These are phyloP conservation scores for Pleurotus cornucopiae DNA, from an alignment of 768 basidiomycete genomes.

Conservation along the genomic window DNA sequence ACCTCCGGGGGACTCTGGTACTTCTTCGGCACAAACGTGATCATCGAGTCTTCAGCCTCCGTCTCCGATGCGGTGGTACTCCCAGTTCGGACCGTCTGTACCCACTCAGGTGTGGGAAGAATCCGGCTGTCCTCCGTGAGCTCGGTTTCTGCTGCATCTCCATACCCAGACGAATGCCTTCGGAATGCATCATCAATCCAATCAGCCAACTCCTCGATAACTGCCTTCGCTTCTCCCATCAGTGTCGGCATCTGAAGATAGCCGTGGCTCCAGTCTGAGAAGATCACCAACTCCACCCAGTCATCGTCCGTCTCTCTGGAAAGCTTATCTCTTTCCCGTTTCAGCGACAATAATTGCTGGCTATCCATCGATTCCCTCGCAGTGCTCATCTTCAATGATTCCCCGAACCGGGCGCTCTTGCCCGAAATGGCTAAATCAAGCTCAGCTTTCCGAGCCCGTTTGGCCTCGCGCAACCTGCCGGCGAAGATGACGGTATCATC, in stretches of 20 bases:
- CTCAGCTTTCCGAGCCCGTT: constrained; percentile 74
- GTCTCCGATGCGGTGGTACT: constrained; percentile 43
- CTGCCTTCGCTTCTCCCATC: constrained; percentile 75
- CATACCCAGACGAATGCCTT: constrained; percentile 21
- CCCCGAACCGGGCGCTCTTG: constrained; percentile 61
- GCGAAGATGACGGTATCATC: constrained; percentile 98
- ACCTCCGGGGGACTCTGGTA: constrained; percentile 21
- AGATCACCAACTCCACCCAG: constrained; percentile 91
- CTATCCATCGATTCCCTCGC: constrained; percentile 25
- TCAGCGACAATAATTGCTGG: constrained; percentile 35
- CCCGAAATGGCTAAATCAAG: constrained; percentile 58
- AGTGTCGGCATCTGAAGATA: constrained; percentile 92
- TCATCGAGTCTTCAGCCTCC: constrained; percentile 65
- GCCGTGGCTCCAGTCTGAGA: constrained; percentile 96
- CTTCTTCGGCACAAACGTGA: constrained; percentile 69
- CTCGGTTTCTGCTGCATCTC: neutral
- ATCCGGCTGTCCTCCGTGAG: constrained; percentile 1
- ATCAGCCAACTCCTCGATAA: constrained; percentile 79
- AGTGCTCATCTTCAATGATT: constrained; percentile 58
- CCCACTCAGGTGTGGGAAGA: neutral
- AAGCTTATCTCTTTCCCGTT: constrained; percentile 57
- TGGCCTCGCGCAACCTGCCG: constrained; percentile 92
- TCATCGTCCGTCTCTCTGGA: constrained; percentile 78
- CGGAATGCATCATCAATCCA: constrained; percentile 86
- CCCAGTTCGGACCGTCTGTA: constrained; percentile 3